Evolutionary conservation across 2,329 filamentous ascomycete genomes (phyloP).

Genomic region (Colletotrichum sp.): DNA sequence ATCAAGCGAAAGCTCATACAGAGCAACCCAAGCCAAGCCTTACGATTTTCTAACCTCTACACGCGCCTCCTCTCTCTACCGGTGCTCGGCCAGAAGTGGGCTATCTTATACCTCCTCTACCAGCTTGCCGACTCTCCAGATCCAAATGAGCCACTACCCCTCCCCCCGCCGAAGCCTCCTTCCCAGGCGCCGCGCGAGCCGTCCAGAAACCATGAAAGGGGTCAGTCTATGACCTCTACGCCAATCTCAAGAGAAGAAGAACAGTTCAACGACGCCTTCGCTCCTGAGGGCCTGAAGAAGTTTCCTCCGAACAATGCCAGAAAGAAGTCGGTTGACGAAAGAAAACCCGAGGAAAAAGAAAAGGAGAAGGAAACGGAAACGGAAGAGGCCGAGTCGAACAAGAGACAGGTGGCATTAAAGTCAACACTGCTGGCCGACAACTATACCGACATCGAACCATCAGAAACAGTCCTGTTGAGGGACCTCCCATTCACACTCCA

Average conservation of each 20-base stretch:
- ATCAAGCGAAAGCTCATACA: conserved; percentile 89
- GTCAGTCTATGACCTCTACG: conserved; percentile 40
- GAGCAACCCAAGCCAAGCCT: conserved; percentile 77
- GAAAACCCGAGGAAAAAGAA: conserved; percentile 30
- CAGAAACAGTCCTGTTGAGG: conserved; percentile 71
- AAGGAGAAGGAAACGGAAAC: conserved; percentile 31
- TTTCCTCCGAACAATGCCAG: conserved; percentile 46
- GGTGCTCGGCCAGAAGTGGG: conserved; percentile 95
- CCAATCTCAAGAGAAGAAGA: conserved; percentile 49
- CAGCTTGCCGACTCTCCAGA: conserved; percentile 75
- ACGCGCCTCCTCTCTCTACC: conserved; percentile 87
- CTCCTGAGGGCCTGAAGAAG: conserved; percentile 54
- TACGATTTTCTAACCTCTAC: conserved; percentile 90
- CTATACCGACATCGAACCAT: conserved; percentile 61
- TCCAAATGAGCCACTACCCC: conserved; percentile 55
- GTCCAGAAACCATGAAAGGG: conserved; percentile 40
- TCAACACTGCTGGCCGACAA: conserved; percentile 63
- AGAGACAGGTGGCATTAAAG: conserved; percentile 60
- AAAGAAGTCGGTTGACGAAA: conserved; percentile 34
- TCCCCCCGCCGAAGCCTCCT: conserved; percentile 45
- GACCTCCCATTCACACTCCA: conserved; percentile 94
- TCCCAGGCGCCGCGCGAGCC: conserved; percentile 30
- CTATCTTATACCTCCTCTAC: conserved; percentile 89
- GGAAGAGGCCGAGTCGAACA: conserved; percentile 31
- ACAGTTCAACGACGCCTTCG: conserved; percentile 57